Conservation (phyloP, 1,139 yeast species). For the Blastobotrys buckinghamii region DNA sequence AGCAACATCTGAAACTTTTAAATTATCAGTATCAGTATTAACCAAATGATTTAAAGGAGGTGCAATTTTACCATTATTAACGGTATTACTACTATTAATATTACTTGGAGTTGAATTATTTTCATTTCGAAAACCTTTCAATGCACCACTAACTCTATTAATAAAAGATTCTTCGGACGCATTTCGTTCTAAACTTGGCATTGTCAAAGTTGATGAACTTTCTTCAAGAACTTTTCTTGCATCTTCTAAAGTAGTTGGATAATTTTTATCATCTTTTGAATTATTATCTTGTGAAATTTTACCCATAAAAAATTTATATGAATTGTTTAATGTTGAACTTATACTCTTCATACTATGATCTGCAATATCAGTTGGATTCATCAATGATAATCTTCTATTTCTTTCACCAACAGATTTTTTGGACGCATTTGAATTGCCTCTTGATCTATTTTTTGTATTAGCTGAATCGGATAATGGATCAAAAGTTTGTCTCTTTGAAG, state of each 20-base stretch:
- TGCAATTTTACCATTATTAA: constrained; percentile 3
- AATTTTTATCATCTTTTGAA: constrained; percentile 13
- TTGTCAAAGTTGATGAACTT: constrained; percentile 1
- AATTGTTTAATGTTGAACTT: constrained; percentile 30
- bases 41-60: constrained; percentile 15
- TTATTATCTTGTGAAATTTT: constrained; percentile 19
- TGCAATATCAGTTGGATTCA: constrained; percentile 18
- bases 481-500: background rate
- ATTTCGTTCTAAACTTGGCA: background rate
- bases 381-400: constrained; percentile 3
- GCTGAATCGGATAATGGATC: background rate
- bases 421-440: background rate
- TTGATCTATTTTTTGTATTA: background rate
- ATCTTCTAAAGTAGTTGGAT: constrained; percentile 27
- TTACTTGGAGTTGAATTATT: background rate
- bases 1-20: constrained; percentile 33
- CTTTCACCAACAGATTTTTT: background rate
- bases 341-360: constrained; percentile 30
- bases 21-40: constrained; percentile 24
- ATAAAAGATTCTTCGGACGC: constrained; percentile 6
- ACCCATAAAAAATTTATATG: constrained; percentile 32
- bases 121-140: constrained; percentile 1
- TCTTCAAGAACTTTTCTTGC: constrained; percentile 26
- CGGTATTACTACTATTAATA: background rate
- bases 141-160: constrained; percentile 7